These are phyloP conservation scores for Paraphaeosphaeria minitans DNA, from an alignment of 2,329 filamentous ascomycete genomes.

Conservation along the genomic window DNA sequence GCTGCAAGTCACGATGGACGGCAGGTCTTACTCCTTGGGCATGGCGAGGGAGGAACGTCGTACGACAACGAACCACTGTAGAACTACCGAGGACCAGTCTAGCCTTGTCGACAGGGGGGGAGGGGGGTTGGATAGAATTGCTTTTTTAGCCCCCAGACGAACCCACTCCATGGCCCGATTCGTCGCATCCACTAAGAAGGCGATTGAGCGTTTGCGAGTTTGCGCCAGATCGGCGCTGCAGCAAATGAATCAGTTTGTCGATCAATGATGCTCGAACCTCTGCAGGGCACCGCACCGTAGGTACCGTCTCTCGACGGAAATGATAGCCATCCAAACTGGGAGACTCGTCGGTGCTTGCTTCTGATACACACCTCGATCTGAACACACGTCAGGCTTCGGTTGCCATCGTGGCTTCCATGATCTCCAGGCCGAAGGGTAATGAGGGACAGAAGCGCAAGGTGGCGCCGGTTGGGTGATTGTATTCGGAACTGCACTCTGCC, in stretches of 20 bases:
- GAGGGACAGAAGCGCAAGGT: background rate
- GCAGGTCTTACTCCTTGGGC: background rate
- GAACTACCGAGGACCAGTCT: background rate
- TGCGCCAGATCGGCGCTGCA: background rate
- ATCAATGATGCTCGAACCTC: background rate
- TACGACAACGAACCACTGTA: slow-evolving; percentile 3
- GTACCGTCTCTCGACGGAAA: background rate
- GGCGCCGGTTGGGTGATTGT: background rate
- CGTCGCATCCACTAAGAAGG: background rate
- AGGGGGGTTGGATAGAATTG: background rate
- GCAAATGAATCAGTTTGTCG: background rate
- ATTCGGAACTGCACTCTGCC: background rate
- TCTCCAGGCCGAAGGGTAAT: too few relatives aligned
- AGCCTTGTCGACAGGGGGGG: background rate
- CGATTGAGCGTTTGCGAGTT: background rate
- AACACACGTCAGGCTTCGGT: background rate
- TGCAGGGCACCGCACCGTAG: background rate
- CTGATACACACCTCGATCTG: background rate
- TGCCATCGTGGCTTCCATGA: background rate
- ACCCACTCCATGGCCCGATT: background rate
- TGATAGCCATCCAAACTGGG: background rate
- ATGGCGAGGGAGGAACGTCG: background rate
- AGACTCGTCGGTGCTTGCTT: background rate
- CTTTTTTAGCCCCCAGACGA: background rate
- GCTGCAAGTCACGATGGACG: background rate